Evolutionary conservation across 768 basidiomycete genomes (phyloP), one percentile per base, ranked within the genome.

Genomic region (Fibroporia radiculosa): DNA sequence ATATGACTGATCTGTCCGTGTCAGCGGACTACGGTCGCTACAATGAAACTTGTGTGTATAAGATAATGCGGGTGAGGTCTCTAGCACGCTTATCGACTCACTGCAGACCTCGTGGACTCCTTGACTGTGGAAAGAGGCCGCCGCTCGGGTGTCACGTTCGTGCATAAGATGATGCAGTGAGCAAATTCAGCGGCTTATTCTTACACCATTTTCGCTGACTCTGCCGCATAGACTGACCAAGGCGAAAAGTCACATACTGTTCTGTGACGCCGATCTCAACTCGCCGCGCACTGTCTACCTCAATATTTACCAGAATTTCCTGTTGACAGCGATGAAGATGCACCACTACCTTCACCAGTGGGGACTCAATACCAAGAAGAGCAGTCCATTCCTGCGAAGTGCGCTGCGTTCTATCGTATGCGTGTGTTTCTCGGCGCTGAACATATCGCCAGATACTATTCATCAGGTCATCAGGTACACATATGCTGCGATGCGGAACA

Each of bases 281-380:
- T 64, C 75, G 6, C 52, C 63, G 14, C 56, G 72, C 32, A 73
- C 72, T 1, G 77, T 91, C 8, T 77, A 86, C 61, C 60, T 79
- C 42, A 99, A 97, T 62, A 72, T 95, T 11, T 96, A 91, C 61
- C 86, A 91, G 59, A 87, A 82, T 56, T 84, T 93, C 57, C 62
- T 88, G 24, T 62, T 96, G 33, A 72, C 80, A 2, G 89, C 86
- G 0, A 82, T 92, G 72, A 95, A 89, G 66, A 84, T 91, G 74
- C 80, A 89, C 48, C 72, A 75, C 42, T 96, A 97, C 59, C 66
- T 97, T 26, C 70, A 73, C 27, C 71, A 72, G 41, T 84, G 78
- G 79, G 69, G 73, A 12, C 49, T 69, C 14, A 64, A 67, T 40
- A 52, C 68, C n/a, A 56, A 51, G 25, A 74, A 66, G 48, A 74